phyloP scores from a whole-genome alignment of 1,284 basidiomycete genomes.

The Agroathelia rolfsii region DNA sequence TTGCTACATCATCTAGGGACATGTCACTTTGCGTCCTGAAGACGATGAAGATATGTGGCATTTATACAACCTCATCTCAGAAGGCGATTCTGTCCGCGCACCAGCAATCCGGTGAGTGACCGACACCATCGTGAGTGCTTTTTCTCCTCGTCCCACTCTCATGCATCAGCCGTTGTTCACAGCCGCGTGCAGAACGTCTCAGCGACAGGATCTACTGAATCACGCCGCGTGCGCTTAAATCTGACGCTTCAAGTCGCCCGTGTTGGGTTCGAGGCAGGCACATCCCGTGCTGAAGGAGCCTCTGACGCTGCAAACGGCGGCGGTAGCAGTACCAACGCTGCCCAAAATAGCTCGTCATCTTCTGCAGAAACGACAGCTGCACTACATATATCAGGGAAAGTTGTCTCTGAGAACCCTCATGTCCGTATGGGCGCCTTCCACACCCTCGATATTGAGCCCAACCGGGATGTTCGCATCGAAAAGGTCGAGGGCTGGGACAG shows the following conservation, averaged over 20 bases:
- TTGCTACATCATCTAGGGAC: slow-evolving; percentile 44
- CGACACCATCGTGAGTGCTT: slow-evolving; percentile 3
- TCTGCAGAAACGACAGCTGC: slow-evolving; percentile 44
- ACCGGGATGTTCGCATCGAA: slow-evolving; percentile 87
- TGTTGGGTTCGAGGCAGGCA: slow-evolving; percentile 63
- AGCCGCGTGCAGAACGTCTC: slow-evolving; percentile 75
- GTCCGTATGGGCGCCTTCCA: slow-evolving; percentile 95
- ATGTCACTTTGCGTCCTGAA: slow-evolving; percentile 85
- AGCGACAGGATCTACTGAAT: slow-evolving; percentile 88
- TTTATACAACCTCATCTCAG: slow-evolving; percentile 92
- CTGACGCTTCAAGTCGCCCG: slow-evolving; percentile 76
- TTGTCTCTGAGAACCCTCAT: slow-evolving; percentile 84
- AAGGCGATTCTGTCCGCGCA: slow-evolving; percentile 85
- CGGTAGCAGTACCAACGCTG: slow-evolving; percentile 26
- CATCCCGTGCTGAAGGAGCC: slow-evolving; percentile 35
- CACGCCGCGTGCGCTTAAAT: slow-evolving; percentile 77
- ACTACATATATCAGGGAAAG: slow-evolving; percentile 83
- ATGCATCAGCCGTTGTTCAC: slow-evolving; percentile 8
- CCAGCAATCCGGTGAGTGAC: slow-evolving; percentile 67
- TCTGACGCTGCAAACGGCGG: slow-evolving; percentile 34
- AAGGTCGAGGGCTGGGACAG: slow-evolving; percentile 90
- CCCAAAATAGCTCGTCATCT: slow-evolving; percentile 27
- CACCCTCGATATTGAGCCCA: slow-evolving; percentile 88
- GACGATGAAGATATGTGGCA: slow-evolving; percentile 99
- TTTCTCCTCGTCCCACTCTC: slow-evolving; percentile 3